phyloP scores from a whole-genome alignment of 306 rosid species.

The Fragaria iinumae region DNA sequence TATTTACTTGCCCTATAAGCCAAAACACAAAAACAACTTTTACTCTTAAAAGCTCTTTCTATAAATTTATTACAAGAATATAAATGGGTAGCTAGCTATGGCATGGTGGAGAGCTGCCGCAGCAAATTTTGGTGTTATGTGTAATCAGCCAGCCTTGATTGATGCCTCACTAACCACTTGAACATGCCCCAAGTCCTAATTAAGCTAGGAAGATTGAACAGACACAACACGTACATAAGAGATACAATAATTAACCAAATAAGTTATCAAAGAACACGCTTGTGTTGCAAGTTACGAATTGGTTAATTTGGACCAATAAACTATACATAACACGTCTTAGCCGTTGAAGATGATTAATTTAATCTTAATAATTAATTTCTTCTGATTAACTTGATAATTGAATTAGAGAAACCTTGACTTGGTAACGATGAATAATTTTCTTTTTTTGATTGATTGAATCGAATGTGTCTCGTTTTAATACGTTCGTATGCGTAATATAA shows the following conservation, averaged over 20 bases:
- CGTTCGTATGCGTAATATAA: too few relatives aligned
- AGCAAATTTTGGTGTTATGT: slow-evolving; percentile 3
- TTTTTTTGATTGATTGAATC: too few relatives aligned
- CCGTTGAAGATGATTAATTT: too few relatives aligned
- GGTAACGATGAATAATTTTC: too few relatives aligned
- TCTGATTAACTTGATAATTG: too few relatives aligned
- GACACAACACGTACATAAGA: too few relatives aligned
- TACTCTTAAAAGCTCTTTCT: neutral
- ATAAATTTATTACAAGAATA: neutral
- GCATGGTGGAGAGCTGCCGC: neutral
- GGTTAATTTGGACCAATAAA: neutral
- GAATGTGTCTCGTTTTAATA: too few relatives aligned
- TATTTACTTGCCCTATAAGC: neutral
- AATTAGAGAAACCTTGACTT: too few relatives aligned
- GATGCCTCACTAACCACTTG: neutral
- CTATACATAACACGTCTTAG: too few relatives aligned
- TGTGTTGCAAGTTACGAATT: neutral
- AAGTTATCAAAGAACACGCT: neutral
- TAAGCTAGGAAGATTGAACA: neutral
- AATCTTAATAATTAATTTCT: too few relatives aligned
- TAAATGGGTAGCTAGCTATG: neutral
- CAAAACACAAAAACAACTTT: neutral
- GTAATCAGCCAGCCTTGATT: neutral
- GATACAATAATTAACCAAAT: too few relatives aligned
- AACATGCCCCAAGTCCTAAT: neutral